Base-by-base conservation (phyloP, 2,329 filamentous ascomycete species). In the Alternaria infectoria region DNA sequence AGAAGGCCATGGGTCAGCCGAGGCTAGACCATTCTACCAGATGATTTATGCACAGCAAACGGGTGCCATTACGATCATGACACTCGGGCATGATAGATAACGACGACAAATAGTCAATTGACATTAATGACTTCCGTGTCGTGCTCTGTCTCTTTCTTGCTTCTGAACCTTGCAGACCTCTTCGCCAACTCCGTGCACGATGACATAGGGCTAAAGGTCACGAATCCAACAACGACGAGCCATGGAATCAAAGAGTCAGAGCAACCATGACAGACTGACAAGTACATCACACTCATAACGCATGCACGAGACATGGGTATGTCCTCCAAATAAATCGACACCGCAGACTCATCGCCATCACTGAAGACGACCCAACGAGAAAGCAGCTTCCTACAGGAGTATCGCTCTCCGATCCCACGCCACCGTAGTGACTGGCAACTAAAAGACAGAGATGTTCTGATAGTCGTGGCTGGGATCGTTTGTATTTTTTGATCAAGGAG, bases 391-490 rank as follows among this genome's bases (percentile, higher is more conserved):
- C 89, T 91, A 90, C 74, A 72, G 80, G 81, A 81, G 81, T 64
- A 56, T 64, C 45, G 51, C 79, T 91, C 88, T 90, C 83, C 87
- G 87, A 87, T 88, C 83, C 87, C 86, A 85, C 84, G 82, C 84
- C 84, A 83, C 83, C 82, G 80, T 72, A 80, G 81, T 81, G 84
- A 85, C 88, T 90, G 89, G 89, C 89, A 91, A 90, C 88, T 86
- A 84, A 73, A 83, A 87, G 88, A 85, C 80, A 80, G 80, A 85
- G 87, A 86, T 72, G 60, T 60, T 63, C 61, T 75, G 69, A 85
- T 83, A 86, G 88, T 90, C 89, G 89, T 91, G 89, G 89, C 89
- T 86, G 85, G 86, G 82, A 86, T 86, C 82, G 86, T 86, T 84
- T 69, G 68, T 55, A 76, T 75, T 87, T 88, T 89, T 89, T 88